Conservation (phyloP, 2,329 filamentous ascomycete species). For the Cladorrhinum sp. region DNA sequence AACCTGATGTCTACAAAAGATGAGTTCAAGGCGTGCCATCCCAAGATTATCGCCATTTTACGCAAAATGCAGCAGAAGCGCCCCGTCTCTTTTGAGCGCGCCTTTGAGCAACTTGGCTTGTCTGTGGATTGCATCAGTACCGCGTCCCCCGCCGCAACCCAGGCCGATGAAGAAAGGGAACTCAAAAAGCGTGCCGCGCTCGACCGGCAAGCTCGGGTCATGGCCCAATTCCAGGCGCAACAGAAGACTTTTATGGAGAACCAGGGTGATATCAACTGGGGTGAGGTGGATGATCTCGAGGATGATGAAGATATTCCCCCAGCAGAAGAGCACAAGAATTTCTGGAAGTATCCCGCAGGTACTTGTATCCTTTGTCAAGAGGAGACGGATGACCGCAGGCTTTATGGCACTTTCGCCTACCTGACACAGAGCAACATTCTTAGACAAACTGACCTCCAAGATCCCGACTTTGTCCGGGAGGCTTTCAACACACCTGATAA, state of each 20-base stretch:
- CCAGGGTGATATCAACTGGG: constrained; percentile 85
- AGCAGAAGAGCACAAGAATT: constrained; percentile 65
- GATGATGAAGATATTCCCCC: constrained; percentile 59
- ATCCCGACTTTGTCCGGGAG: constrained; percentile 81
- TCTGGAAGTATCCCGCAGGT: constrained; percentile 87
- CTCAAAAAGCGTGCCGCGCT: constrained; percentile 86
- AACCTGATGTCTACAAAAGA: constrained; percentile 63
- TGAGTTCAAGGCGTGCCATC: constrained; percentile 76
- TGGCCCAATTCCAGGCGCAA: constrained; percentile 97
- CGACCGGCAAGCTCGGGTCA: constrained; percentile 86
- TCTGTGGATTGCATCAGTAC: constrained; percentile 77
- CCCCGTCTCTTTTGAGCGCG: constrained; percentile 67
- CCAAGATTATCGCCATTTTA: constrained; percentile 80
- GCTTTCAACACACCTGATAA: constrained; percentile 73
- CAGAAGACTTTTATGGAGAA: constrained; percentile 92
- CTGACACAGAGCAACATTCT: constrained; percentile 83
- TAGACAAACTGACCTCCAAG: constrained; percentile 78
- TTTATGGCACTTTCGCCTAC: constrained; percentile 92
- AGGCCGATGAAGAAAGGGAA: constrained; percentile 70
- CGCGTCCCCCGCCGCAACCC: constrained; percentile 70
- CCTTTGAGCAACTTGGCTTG: constrained; percentile 62
- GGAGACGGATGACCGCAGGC: constrained; percentile 80
- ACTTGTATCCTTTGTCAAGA: constrained; percentile 97
- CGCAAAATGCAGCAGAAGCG: constrained; percentile 81
- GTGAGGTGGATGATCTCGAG: constrained; percentile 75